A percentile compares a stretch with the other conserved stretches of the same genome.
Conservation (phyloP, 164 flowering plant genomes). For the Macadamia integrifolia region DNA sequence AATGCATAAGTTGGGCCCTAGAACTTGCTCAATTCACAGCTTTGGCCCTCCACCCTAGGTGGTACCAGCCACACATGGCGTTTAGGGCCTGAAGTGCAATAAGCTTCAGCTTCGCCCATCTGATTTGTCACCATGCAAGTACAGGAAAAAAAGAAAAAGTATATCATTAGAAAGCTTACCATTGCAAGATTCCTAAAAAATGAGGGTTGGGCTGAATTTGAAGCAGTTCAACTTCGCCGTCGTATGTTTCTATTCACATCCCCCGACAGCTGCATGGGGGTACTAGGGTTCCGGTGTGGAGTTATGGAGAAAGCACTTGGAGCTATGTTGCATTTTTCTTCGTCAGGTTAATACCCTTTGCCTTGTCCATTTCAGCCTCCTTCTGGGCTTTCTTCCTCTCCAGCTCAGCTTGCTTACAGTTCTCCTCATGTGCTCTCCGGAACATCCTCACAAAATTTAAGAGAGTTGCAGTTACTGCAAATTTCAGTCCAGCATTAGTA, state of each 20-base stretch:
- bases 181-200: constrained; percentile 10
- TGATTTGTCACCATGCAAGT: constrained; percentile 5
- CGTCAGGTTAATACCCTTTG: constrained; percentile 49
- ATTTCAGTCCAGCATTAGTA: constrained; percentile 1
- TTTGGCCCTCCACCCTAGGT: too few species aligned
- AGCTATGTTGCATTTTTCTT: constrained; percentile 38
- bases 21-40: too few species aligned
- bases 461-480: constrained; percentile 81
- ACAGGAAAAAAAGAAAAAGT: too few species aligned
- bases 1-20: too few species aligned
- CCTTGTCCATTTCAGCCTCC: constrained; percentile 86
- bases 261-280: not conserved
- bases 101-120: constrained; percentile 11
- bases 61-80: not conserved
- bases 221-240: constrained; percentile 9
- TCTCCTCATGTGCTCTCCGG: constrained; percentile 84
- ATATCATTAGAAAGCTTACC: constrained; percentile 11
- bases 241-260: not conserved
- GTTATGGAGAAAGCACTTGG: not conserved
- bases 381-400: constrained; percentile 91
- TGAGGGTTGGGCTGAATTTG: constrained; percentile 2
- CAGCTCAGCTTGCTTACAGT: constrained; percentile 79
- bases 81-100: not conserved
- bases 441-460: constrained; percentile 79
- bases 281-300: constrained; percentile 6